phyloP scores from a whole-genome alignment of 495 filamentous ascomycete genomes.

The Jackrogersella multiformis region DNA sequence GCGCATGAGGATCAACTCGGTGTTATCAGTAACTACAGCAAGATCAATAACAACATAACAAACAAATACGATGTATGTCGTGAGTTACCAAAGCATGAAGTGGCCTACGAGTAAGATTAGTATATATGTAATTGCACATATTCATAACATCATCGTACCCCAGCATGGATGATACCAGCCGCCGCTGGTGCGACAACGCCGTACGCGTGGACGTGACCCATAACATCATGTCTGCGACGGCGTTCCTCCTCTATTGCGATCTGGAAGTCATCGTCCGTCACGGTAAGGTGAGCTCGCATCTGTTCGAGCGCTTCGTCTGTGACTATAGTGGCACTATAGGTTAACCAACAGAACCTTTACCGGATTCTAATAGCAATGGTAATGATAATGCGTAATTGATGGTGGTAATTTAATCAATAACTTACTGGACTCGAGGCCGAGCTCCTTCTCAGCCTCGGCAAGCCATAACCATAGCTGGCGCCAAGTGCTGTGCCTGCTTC shows the following conservation, averaged over 20 bases:
- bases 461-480: slow-evolving; percentile 84
- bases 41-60: background rate
- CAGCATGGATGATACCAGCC: slow-evolving; percentile 69
- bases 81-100: slow-evolving; percentile 19
- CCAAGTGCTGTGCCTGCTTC: slow-evolving; percentile 78
- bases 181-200: slow-evolving; percentile 75
- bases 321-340: slow-evolving; percentile 54
- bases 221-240: slow-evolving; percentile 72
- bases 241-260: slow-evolving; percentile 83
- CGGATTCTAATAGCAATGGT: background rate
- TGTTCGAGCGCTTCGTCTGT: slow-evolving; percentile 75
- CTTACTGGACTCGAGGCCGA: slow-evolving; percentile 57
- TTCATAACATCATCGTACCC: slow-evolving; percentile 50
- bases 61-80: background rate
- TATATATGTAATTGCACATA: background rate
- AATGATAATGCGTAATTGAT: background rate
- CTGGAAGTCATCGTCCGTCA: slow-evolving; percentile 83
- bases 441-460: slow-evolving; percentile 80
- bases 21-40: slow-evolving; percentile 74
- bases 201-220: slow-evolving; percentile 77
- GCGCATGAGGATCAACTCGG: slow-evolving; percentile 84
- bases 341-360: slow-evolving; percentile 1
- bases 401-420: background rate
- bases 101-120: slow-evolving; percentile 21
- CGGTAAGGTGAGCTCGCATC: slow-evolving; percentile 74